Evolutionary conservation across 129 eudicot genomes (phyloP).

Genomic region (Scalesia atractyloides): DNA sequence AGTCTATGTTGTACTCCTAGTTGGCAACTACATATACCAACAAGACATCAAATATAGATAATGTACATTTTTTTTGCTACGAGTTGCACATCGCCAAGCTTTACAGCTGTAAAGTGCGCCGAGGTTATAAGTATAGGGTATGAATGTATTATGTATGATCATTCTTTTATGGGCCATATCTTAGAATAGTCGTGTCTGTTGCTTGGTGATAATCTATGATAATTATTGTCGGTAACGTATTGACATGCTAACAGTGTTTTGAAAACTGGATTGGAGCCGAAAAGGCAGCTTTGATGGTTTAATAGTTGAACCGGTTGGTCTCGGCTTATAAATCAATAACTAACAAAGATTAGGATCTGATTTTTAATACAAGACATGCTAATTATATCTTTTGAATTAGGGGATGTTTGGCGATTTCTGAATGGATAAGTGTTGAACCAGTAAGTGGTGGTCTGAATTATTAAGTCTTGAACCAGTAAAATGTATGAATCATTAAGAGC

Average conservation of each 20-base stretch:
- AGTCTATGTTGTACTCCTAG: constrained; percentile 18
- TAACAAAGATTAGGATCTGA: no score
- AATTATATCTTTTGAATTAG: no score
- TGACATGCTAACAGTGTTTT: not conserved
- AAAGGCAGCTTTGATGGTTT: no score
- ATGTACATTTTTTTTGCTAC: not conserved
- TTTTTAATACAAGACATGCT: no score
- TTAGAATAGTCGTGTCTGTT: not conserved
- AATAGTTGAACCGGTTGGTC: no score
- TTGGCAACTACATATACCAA: constrained; percentile 23
- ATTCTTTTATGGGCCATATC: not conserved
- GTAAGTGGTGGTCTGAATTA: no score
- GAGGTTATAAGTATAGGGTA: not conserved
- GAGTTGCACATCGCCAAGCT: not conserved
- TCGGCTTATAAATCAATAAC: no score
- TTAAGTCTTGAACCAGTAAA: no score
- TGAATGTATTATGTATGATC: not conserved
- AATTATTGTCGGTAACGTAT: not conserved
- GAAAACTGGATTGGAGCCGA: not conserved
- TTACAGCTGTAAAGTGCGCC: not conserved
- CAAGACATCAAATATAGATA: constrained; percentile 9
- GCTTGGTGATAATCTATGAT: not conserved
- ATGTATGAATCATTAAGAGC: no score
- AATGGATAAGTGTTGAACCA: no score
- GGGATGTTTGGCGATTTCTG: no score